Evolutionary conservation across 1,139 yeast genomes (phyloP), one percentile per base, ranked within the genome.

Genomic region (Ashbya aceris): DNA sequence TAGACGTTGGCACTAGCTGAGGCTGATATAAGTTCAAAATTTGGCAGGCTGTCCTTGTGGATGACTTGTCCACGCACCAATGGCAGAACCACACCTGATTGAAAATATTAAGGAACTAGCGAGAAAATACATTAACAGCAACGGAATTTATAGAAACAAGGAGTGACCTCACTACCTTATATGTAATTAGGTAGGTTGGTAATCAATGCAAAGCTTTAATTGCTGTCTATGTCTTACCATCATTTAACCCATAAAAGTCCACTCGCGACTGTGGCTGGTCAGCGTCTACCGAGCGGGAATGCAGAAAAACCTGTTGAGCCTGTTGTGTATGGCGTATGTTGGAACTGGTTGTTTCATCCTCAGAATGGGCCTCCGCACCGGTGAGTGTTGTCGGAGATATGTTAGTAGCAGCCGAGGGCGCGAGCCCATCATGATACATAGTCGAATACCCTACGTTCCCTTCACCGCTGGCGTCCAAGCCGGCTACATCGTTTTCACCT

Each of bases 321-420:
- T 32, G 35, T 14, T 32, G 35, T 32, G 13, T 17, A 7, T 32
- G 35, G n/a, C 12, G 20, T 10, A 12, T 7, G 14, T 32, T 6
- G 35, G 12, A 12, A 32, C n/a, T 11, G 9, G 36, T 36, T 9
- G 33, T 10, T 7, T 30, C 43, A 29, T 36, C 40, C 30, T 40
- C 37, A 27, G 30, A 38, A 17, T 31, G 28, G 38, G 31, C 26
- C 27, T 44, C 36, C 6, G 27, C 41, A 26, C 27, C 40, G 4
- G 44, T 43, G 7, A 45, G 31, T 5, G 48, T 45, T 7, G 45
- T 39, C 10, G 48, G 45, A 6, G 46, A 43, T 8, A 34, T 32
- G 30, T 45, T 33, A 40, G 40, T 30, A 31, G 38, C 35, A 14
- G 48, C 40, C 7, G 43, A 40, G 12, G 41, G 30, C 2, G 48